Conservation (phyloP, 306 rosid genomes). For the Citrullus mucosospermus region DNA sequence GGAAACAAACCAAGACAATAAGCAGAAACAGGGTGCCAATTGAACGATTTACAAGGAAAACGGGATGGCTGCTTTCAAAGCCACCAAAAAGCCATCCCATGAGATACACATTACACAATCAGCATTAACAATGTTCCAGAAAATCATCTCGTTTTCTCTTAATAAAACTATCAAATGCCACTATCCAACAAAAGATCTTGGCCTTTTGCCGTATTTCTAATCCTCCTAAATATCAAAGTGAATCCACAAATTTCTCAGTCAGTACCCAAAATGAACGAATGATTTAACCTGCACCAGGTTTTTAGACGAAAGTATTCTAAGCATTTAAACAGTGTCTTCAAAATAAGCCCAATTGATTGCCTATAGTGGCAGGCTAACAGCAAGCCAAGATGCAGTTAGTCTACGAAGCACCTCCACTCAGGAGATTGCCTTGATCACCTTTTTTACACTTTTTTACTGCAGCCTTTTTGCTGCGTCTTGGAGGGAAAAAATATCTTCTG, state of each 20-base stretch:
- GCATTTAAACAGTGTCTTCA: no score
- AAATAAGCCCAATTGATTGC: no score
- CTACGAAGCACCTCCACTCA: no score
- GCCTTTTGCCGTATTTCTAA: no score
- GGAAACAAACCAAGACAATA: background rate
- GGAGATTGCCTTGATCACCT: no score
- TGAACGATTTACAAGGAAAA: background rate
- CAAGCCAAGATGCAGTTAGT: no score
- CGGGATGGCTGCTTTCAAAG: background rate
- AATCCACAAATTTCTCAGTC: background rate
- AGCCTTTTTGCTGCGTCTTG: no score
- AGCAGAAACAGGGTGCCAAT: background rate
- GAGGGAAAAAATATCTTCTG: no score
- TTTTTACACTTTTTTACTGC: no score
- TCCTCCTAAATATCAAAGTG: background rate
- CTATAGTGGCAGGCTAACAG: no score
- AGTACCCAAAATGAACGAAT: background rate
- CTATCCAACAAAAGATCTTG: background rate
- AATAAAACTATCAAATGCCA: background rate
- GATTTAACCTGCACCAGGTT: no score
- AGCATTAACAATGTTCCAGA: background rate
- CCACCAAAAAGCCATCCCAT: background rate
- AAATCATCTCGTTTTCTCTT: background rate
- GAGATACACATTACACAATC: background rate
- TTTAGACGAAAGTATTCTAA: no score